Percentiles rank a stretch among this genome's conserved stretches.
phyloP scores from a whole-genome alignment of 2,329 filamentous ascomycete genomes.

The Paradendryphiella salina region DNA sequence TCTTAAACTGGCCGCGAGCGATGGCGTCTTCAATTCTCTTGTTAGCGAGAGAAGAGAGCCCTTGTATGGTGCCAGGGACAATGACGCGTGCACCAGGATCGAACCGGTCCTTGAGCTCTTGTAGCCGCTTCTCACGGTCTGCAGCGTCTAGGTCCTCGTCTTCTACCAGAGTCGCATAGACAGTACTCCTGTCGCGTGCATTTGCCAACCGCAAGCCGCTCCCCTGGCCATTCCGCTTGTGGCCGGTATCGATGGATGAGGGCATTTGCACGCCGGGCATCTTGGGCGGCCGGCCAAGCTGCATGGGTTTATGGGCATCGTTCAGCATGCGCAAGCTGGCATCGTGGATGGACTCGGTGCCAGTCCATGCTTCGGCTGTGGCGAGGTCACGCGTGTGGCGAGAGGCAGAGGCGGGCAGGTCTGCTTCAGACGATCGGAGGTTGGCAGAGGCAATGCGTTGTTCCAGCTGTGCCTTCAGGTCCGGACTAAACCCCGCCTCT shows the following conservation, averaged over 20 bases:
- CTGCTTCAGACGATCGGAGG: conserved; percentile 59
- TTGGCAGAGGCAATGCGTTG: conserved; percentile 61
- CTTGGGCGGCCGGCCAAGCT: conserved; percentile 22
- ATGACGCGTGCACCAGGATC: conserved; percentile 70
- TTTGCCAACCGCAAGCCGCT: conserved; percentile 54
- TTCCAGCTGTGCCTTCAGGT: conserved; percentile 61
- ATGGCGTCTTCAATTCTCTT: conserved; percentile 94
- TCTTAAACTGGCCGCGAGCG: conserved; percentile 82
- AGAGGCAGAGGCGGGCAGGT: conserved; percentile 64
- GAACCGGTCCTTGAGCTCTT: conserved; percentile 81
- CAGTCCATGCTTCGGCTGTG: conserved; percentile 72
- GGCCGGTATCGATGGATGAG: conserved; percentile 39
- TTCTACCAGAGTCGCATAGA: conserved; percentile 57
- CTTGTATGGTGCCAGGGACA: conserved; percentile 76
- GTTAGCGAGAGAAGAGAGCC: conserved; percentile 81
- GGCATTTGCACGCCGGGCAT: conserved; percentile 32
- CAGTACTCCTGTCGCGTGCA: conserved; percentile 61
- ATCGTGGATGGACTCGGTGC: conserved; percentile 73
- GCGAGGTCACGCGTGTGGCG: conserved; percentile 70
- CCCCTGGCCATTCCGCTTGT: conserved; percentile 46
- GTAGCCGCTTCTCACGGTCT: conserved; percentile 71
- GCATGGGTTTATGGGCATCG: conserved; percentile 61
- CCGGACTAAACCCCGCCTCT: conserved; percentile 65
- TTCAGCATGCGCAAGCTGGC: conserved; percentile 77
- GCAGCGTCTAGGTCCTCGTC: conserved; percentile 64